Evolutionary conservation across 169 alveolate genomes (phyloP), one percentile per base, ranked within the genome.

Genomic region (Cryptosporidium bovis): DNA sequence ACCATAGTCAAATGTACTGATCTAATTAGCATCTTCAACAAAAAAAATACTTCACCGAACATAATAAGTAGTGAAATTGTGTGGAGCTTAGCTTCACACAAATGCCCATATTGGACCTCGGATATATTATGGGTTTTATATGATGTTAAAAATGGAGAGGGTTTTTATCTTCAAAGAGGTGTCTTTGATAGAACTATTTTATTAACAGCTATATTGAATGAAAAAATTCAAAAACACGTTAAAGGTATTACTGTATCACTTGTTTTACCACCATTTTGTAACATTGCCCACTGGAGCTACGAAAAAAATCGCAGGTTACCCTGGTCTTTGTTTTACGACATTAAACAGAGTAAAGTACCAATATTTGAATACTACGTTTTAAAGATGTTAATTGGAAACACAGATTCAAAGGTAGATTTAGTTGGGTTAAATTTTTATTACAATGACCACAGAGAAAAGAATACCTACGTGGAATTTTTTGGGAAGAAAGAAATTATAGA

Each of bases 101-200:
- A 60, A 60, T 77, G 87, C 34, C 87, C 87, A 27, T 2, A 44
- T 40, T 77, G 87, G 87, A 33, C 50, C 3, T 40, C n/a, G 15
- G 51, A 36, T 27, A 40, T 60, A 36, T 16, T 34, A 10, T 77
- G 87, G 87, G 29, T 77, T 24, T 16, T 62, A 13, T 77, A 77
- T 62, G 87, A 77, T 60, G 87, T 77, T 16, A 77, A 77, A 18
- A 40, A 77, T 36, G 77, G 87, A 44, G 87, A 77, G 33, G 87
- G 87, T 4, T 77, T 77, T 51, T 58, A 77, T 60, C 60, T 77
- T 10, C 87, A 77, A 77, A 77, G 64, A 60, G 40, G 29, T 2
- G 87, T 77, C 8, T 77, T 77, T 46, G 56, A 77, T 62, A 77
- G 87, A 34, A 77, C 64, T 71, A 71, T 71, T 10, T 46, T 77